Evolutionary conservation across 192 early-diverging fungal genomes (phyloP).

Genomic region (Cetraspora pellucida): DNA sequence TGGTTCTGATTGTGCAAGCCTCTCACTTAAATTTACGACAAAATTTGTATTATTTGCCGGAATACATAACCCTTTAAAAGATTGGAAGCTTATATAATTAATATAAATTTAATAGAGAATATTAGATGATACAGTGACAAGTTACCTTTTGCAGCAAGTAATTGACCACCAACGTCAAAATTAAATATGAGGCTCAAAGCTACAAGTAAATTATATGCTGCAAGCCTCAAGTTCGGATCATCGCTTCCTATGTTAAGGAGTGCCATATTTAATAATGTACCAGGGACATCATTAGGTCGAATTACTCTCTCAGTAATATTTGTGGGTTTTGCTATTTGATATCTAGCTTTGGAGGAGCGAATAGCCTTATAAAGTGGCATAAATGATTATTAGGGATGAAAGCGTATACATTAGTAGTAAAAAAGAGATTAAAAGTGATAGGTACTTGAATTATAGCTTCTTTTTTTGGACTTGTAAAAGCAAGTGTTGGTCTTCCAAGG

Average conservation of each 20-base stretch:
- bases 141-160: slow-evolving; percentile 70
- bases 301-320: slow-evolving; percentile 72
- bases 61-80: slow-evolving; percentile 71
- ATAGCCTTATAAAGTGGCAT: slow-evolving; percentile 58
- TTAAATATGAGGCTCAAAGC: slow-evolving; percentile 78
- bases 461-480: slow-evolving; percentile 73
- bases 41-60: slow-evolving; percentile 89
- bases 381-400: background rate
- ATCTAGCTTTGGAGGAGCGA: slow-evolving; percentile 70
- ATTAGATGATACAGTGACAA: background rate
- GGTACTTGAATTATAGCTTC: slow-evolving; percentile 60
- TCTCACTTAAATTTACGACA: slow-evolving; percentile 78
- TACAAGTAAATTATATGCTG: slow-evolving; percentile 91
- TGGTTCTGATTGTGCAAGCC: slow-evolving; percentile 72
- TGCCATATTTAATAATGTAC: slow-evolving; percentile 90
- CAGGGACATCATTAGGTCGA: slow-evolving; percentile 87
- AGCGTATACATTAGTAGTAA: background rate
- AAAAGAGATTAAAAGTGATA: background rate
- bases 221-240: slow-evolving; percentile 76
- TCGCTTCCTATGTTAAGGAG: slow-evolving; percentile 85
- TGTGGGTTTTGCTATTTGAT: slow-evolving; percentile 65
- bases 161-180: slow-evolving; percentile 80
- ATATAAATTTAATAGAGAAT: background rate
- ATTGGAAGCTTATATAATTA: background rate
- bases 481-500: slow-evolving; percentile 60